Evolutionary conservation across 2,329 filamentous ascomycete species (phyloP).

Genomic region (Ceratocystis variospora): DNA sequence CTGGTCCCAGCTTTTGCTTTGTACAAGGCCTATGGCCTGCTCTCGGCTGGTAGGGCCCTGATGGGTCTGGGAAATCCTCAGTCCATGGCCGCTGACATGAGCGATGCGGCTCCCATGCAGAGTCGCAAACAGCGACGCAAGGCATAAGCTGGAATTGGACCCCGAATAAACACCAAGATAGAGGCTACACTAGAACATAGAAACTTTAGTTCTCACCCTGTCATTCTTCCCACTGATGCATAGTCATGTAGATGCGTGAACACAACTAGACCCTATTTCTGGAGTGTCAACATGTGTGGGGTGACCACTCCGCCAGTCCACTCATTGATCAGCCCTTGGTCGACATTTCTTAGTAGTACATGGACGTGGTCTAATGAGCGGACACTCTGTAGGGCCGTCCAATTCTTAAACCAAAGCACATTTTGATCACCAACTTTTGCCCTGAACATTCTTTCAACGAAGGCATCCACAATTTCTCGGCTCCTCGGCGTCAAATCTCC

Average conservation of each 20-base stretch:
- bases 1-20: constrained; percentile 42
- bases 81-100: constrained; percentile 22
- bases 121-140: constrained; percentile 44
- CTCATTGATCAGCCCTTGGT: constrained; percentile 36
- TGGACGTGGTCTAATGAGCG: constrained; percentile 83
- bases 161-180: not conserved
- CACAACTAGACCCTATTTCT: not conserved
- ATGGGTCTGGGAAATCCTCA: constrained; percentile 27
- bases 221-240: not conserved
- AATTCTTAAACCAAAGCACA: constrained; percentile 91
- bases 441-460: constrained; percentile 56
- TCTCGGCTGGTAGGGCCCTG: constrained; percentile 41
- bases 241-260: not conserved
- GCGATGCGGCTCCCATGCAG: constrained; percentile 25
- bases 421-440: constrained; percentile 38
- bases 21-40: constrained; percentile 40
- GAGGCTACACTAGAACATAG: not conserved
- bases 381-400: constrained; percentile 76
- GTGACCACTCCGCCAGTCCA: constrained; percentile 31
- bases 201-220: not conserved
- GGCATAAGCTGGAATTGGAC: constrained; percentile 28
- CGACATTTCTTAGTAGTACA: constrained; percentile 48
- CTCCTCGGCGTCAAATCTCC: constrained; percentile 61
- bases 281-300: constrained; percentile 9
- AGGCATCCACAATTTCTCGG: constrained; percentile 49